A percentile compares a stretch with the other conserved stretches of the same genome.
Conservation (phyloP, 306 rosid species). For the Castanopsis chinensis region DNA sequence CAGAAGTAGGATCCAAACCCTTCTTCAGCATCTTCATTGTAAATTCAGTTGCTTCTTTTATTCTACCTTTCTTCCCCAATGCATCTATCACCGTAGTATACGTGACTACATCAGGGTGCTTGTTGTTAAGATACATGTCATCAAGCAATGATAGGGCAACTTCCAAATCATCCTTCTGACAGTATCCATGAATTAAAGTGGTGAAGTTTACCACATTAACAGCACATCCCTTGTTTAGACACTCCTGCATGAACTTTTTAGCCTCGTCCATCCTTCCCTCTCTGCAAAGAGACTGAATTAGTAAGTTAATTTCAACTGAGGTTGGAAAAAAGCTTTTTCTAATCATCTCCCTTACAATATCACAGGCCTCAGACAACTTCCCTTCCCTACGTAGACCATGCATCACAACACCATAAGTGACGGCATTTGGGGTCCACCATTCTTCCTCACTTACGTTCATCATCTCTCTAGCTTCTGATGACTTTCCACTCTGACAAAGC, state of each 20-base stretch:
- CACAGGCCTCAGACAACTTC: constrained; percentile 74
- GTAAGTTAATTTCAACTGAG: constrained; percentile 78
- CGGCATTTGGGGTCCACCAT: constrained; percentile 84
- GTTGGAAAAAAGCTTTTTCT: constrained; percentile 63
- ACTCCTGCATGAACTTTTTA: constrained; percentile 68
- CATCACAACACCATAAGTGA: constrained; percentile 71
- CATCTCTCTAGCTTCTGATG: constrained; percentile 79
- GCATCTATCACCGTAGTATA: constrained; percentile 75
- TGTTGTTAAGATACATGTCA: constrained; percentile 83
- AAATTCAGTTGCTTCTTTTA: constrained; percentile 68
- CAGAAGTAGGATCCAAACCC: constrained; percentile 80
- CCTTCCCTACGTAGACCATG: constrained; percentile 85
- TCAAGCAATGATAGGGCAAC: constrained; percentile 75
- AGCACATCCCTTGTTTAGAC: constrained; percentile 69
- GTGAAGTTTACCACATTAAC: constrained; percentile 80
- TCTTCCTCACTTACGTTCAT: constrained; percentile 70
- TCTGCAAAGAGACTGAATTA: constrained; percentile 65
- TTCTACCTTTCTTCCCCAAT: constrained; percentile 68
- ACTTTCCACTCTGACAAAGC: constrained; percentile 74
- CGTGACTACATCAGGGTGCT: constrained; percentile 79
- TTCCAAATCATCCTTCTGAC: constrained; percentile 69
- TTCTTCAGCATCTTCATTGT: constrained; percentile 60
- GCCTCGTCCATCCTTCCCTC: constrained; percentile 67
- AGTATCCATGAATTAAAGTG: constrained; percentile 79
- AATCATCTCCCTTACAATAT: constrained; percentile 63